phyloP scores from a whole-genome alignment of 495 filamentous ascomycete species.

The Aspergillus saccharolyticus region DNA sequence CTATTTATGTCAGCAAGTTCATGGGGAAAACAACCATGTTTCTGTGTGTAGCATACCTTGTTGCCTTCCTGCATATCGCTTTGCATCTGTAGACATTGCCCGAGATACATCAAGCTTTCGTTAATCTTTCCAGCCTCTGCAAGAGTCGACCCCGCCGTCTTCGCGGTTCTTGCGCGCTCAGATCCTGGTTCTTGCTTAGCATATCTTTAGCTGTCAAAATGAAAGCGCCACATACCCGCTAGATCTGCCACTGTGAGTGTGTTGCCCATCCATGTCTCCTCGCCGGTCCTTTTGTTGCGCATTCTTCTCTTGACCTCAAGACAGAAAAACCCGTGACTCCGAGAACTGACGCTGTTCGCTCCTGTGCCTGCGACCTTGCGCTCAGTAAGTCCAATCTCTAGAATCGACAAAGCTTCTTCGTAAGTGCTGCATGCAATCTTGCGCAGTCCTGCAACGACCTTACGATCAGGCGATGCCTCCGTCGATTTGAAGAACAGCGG shows the following conservation, averaged over 20 bases:
- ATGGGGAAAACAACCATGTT: not conserved
- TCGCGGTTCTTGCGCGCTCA: slow-evolving; percentile 86
- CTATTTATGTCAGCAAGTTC: slow-evolving; percentile 31
- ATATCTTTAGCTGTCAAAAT: not conserved
- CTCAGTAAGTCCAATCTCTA: slow-evolving; percentile 86
- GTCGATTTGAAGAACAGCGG: slow-evolving; percentile 84
- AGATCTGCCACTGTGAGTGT: slow-evolving; percentile 88
- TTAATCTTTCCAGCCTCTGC: slow-evolving; percentile 98
- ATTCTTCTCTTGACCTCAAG: slow-evolving; percentile 85
- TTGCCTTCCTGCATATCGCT: slow-evolving; percentile 66
- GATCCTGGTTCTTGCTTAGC: slow-evolving; percentile 50
- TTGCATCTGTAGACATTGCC: slow-evolving; percentile 96
- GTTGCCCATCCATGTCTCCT: slow-evolving; percentile 68
- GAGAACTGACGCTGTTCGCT: slow-evolving; percentile 79
- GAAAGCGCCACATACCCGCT: slow-evolving; percentile 53
- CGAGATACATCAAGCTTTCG: slow-evolving; percentile 94
- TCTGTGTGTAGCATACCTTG: slow-evolving; percentile 52
- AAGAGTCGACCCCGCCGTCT: slow-evolving; percentile 86
- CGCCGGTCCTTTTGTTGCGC: slow-evolving; percentile 44
- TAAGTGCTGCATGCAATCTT: slow-evolving; percentile 86
- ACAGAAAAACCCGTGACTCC: slow-evolving; percentile 95
- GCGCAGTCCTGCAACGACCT: slow-evolving; percentile 84
- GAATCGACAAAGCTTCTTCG: slow-evolving; percentile 81
- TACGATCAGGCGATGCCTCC: slow-evolving; percentile 75
- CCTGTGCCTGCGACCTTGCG: slow-evolving; percentile 85